Evolutionary conservation across 2,329 filamentous ascomycete genomes (phyloP), one percentile per base, ranked within the genome.

Genomic region (Epichloe uncinata): DNA sequence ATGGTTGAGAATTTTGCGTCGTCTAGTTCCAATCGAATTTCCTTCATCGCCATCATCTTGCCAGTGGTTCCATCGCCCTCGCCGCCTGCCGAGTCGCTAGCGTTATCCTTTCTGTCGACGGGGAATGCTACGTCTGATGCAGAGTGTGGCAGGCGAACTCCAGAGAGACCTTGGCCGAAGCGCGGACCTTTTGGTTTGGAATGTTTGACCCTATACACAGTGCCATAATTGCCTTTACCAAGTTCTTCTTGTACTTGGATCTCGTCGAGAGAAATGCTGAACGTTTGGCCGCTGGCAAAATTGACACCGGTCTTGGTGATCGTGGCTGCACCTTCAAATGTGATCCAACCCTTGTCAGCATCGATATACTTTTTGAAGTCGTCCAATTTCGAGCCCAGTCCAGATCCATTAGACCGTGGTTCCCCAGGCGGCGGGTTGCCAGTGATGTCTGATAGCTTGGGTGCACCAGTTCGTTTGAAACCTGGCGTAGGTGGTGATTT

Each of bases 11-110:
- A 95, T 66, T 98, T 98, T 55, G 88, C 85, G 65, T 98, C 93
- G 61, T 98, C 93, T 48, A 98, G 74, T 66, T 98, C 93, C 9
- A 98, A 73, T 18, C 93, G 81, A 59, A 98, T 94, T 68, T 98
- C 93, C 66, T 98, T 98, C 93, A 98, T 98, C 13, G 93, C 93
- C 93, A 98, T 97, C 52, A 95, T 75, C 46, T 86, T 79, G 16
- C 91, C 89, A 0, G 82, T 82, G 1, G 78, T 79, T 4, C 69
- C 57, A 44, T 57, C 61, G 18, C 53, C n/a, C 4, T 69, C 70
- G 45, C 67, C 57, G 44, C 56, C 61, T n/a, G 33, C 20, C 62
- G 60, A 44, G 57, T 65, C 63, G 12, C 57, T 52, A 0, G 57
- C 50, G 0, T 62, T 61, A 11, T 62, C 60, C 3, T 63, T 57